phyloP scores from a whole-genome alignment of 306 rosid species.

The Prunus armeniaca region DNA sequence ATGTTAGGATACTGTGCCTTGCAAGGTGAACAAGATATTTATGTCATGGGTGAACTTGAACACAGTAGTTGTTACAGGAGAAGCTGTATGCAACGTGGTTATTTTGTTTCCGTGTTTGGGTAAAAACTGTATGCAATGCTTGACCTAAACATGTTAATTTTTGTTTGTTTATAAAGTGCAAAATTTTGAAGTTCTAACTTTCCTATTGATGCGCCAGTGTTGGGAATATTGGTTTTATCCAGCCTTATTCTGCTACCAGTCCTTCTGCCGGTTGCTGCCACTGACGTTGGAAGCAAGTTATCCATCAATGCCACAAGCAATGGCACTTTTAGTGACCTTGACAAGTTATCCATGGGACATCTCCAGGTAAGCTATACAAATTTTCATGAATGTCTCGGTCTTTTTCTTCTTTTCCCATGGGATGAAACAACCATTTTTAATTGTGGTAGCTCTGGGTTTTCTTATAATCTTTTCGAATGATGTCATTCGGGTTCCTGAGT shows the following conservation, averaged over 20 bases:
- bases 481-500: background rate
- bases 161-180: background rate
- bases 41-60: background rate
- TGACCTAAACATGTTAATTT: background rate
- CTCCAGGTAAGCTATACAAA: slow-evolving; percentile 37
- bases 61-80: background rate
- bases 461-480: background rate
- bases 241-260: slow-evolving; percentile 76
- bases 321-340: slow-evolving; percentile 60
- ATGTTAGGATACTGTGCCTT: background rate
- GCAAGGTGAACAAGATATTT: background rate
- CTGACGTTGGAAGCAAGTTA: slow-evolving; percentile 34
- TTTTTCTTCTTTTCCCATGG: background rate
- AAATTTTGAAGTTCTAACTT: background rate
- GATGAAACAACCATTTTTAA: background rate
- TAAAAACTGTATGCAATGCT: background rate
- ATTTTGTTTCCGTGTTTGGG: background rate
- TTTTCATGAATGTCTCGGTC: background rate
- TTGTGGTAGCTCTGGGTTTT: background rate
- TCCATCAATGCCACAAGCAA: slow-evolving; percentile 33
- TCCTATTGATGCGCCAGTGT: slow-evolving; percentile 45
- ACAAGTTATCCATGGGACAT: slow-evolving; percentile 73
- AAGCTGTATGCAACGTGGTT: background rate
- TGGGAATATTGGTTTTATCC: slow-evolving; percentile 61
- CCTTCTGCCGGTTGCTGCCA: slow-evolving; percentile 76